Evolutionary conservation across 2,329 filamentous ascomycete genomes (phyloP).

Genomic region (Ascochyta fabae): DNA sequence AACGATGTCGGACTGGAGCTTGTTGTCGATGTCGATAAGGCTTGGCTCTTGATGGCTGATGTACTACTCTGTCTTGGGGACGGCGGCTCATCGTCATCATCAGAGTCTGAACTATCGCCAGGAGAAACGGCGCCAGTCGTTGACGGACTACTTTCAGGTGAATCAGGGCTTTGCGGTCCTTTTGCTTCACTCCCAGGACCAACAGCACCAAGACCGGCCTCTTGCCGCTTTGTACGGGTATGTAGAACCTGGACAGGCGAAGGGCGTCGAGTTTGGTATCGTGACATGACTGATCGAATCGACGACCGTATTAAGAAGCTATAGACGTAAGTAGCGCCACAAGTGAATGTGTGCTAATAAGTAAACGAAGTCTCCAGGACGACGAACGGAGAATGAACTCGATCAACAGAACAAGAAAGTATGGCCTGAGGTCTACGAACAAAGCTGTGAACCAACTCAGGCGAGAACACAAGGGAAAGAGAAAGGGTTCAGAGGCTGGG

Average conservation of each 20-base stretch:
- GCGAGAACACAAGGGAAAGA: constrained; percentile 25
- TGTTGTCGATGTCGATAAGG: not conserved
- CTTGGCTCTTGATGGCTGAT: not conserved
- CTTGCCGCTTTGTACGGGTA: constrained; percentile 29
- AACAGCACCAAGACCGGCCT: constrained; percentile 18
- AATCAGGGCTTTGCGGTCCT: constrained; percentile 34
- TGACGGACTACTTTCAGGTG: constrained; percentile 27
- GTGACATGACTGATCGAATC: constrained; percentile 29
- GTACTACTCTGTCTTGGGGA: constrained; percentile 16
- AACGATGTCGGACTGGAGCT: not conserved
- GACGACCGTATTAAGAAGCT: constrained; percentile 20
- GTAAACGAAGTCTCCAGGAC: constrained; percentile 38
- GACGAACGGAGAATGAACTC: constrained; percentile 31
- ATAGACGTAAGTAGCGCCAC: constrained; percentile 2
- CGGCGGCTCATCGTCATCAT: constrained; percentile 24
- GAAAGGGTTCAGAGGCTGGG: constrained; percentile 29
- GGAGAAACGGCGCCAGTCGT: constrained; percentile 15
- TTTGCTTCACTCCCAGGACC: constrained; percentile 13
- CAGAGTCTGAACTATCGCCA: constrained; percentile 20
- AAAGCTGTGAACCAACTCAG: constrained; percentile 25
- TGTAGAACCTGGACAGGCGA: constrained; percentile 32
- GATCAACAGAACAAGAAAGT: constrained; percentile 40
- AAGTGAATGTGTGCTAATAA: constrained; percentile 8
- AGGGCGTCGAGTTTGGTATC: constrained; percentile 37
- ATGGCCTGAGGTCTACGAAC: constrained; percentile 26